phyloP scores from a whole-genome alignment of 495 filamentous ascomycete species.

The Podospora sp. region DNA sequence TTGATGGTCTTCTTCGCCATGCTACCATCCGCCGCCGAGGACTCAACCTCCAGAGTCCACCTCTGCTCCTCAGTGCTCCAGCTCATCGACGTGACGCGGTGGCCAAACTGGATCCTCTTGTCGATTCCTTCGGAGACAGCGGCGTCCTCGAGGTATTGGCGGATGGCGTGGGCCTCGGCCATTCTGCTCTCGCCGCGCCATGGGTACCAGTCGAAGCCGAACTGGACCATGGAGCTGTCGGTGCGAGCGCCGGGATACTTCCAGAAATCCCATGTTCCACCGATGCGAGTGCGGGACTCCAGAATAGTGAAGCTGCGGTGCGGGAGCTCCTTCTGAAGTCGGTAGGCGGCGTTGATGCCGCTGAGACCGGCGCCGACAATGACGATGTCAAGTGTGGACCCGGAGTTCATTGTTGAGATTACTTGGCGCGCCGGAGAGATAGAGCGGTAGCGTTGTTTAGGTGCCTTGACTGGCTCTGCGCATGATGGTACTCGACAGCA shows the following conservation, averaged over 20 bases:
- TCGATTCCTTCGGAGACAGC: slow-evolving; percentile 63
- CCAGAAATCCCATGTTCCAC: slow-evolving; percentile 76
- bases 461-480: too few relatives aligned
- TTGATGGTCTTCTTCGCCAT: slow-evolving; percentile 44
- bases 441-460: too few relatives aligned
- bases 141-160: slow-evolving; percentile 63
- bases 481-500: too few relatives aligned
- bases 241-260: slow-evolving; percentile 70
- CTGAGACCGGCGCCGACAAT: slow-evolving; percentile 76
- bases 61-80: slow-evolving; percentile 63
- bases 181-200: slow-evolving; percentile 62
- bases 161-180: slow-evolving; percentile 61
- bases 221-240: slow-evolving; percentile 68
- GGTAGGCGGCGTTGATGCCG: slow-evolving; percentile 75
- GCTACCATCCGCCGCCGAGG: slow-evolving; percentile 39
- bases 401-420: neutral
- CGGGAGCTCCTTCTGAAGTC: slow-evolving; percentile 63
- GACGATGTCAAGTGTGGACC: slow-evolving; percentile 55
- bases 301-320: slow-evolving; percentile 60
- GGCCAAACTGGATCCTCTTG: slow-evolving; percentile 60
- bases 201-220: slow-evolving; percentile 69
- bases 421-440: too few relatives aligned
- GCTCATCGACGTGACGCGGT: slow-evolving; percentile 56
- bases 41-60: slow-evolving; percentile 64
- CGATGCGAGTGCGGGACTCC: slow-evolving; percentile 61